A percentile compares a stretch with the other conserved stretches of the same genome.
Conservation (phyloP, 345 rosid genomes). For the Garcia nutans region DNA sequence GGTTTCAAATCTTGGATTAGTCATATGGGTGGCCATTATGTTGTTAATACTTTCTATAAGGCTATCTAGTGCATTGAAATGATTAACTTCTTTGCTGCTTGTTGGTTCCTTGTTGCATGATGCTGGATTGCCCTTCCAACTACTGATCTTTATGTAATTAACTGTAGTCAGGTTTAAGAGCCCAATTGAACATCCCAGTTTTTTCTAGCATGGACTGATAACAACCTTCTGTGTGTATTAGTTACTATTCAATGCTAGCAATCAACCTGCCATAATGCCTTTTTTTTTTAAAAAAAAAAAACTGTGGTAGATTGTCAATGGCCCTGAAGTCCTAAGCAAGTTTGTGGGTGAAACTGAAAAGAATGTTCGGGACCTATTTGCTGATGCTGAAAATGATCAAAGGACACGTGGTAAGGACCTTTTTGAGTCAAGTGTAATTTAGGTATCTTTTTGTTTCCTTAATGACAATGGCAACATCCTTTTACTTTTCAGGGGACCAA, state of each 20-base stretch:
- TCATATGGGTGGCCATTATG: neutral
- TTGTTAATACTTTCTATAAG: neutral
- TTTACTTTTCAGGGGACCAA: constrained; percentile 71
- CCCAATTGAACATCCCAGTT: neutral
- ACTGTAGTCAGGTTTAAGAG: neutral
- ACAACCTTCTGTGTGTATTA: neutral
- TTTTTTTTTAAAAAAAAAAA: constrained; percentile 3
- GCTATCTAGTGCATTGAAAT: neutral
- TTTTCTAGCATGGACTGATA: constrained; percentile 1
- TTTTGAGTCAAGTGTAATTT: neutral
- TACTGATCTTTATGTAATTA: neutral
- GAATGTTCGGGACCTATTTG: constrained; percentile 89
- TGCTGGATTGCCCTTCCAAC: neutral
- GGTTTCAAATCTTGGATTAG: neutral
- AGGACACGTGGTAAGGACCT: constrained; percentile 60
- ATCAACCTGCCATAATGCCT: constrained; percentile 2
- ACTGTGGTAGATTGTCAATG: constrained; percentile 75
- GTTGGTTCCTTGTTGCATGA: neutral
- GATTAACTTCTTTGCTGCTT: neutral
- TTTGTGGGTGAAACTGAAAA: constrained; percentile 99
- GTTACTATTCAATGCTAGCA: neutral
- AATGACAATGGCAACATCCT: constrained; percentile 17
- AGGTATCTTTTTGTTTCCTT: neutral
- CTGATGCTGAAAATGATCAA: constrained; percentile 98
- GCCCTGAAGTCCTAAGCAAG: constrained; percentile 97